Evolutionary conservation across 768 basidiomycete genomes (phyloP).

Genomic region (Piloderma croceum): DNA sequence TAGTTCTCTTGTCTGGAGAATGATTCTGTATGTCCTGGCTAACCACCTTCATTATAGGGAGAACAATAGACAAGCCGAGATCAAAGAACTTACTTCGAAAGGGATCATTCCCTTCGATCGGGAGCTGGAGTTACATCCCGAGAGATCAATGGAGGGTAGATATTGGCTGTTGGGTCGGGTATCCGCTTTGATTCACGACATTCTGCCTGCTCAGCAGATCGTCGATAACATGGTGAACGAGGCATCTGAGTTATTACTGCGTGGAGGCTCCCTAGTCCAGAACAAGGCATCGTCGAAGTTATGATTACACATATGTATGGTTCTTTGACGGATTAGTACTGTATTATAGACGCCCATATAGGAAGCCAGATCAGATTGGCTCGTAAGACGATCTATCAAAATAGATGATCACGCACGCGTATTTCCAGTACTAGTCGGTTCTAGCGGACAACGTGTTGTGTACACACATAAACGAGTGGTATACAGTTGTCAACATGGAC

Average conservation of each 20-base stretch:
- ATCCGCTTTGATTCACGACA: slow-evolving; percentile 63
- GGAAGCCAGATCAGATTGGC: background rate
- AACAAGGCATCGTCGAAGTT: slow-evolving; percentile 40
- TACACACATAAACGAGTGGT: background rate
- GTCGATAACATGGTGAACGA: slow-evolving; percentile 73
- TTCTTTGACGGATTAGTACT: too few species aligned
- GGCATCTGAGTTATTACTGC: slow-evolving; percentile 43
- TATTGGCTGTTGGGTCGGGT: slow-evolving; percentile 86
- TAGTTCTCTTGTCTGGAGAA: slow-evolving; percentile 18
- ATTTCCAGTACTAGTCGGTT: background rate
- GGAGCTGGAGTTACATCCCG: slow-evolving; percentile 76
- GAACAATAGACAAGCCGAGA: slow-evolving; percentile 71
- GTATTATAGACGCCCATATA: background rate
- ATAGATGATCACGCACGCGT: background rate
- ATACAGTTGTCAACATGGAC: background rate
- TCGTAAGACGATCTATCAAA: background rate
- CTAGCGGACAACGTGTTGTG: background rate
- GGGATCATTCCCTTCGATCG: slow-evolving; percentile 74
- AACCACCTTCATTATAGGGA: slow-evolving; percentile 43
- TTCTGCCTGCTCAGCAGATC: slow-evolving; percentile 79
- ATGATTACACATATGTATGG: slow-evolving; percentile 14
- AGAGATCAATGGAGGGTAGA: slow-evolving; percentile 61
- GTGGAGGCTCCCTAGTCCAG: slow-evolving; percentile 32
- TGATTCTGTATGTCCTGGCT: background rate
- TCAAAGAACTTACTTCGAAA: slow-evolving; percentile 73